Base-by-base conservation (phyloP, 176 grass and related monocot genomes). In the Puya raimondii region DNA sequence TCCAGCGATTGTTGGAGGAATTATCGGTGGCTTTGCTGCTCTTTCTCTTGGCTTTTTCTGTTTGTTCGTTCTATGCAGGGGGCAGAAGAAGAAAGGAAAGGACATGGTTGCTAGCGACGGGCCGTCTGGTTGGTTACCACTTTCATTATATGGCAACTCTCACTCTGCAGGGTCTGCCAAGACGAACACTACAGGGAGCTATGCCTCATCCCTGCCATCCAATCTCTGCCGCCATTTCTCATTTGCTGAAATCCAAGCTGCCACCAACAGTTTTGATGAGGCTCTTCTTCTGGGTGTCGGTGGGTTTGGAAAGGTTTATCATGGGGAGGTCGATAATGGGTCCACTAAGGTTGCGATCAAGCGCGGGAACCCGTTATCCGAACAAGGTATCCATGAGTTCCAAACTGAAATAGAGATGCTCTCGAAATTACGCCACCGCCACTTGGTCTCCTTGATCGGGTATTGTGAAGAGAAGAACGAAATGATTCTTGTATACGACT, bases 401-500 rank as follows among this genome's bases (percentile, higher is more conserved):
- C 85, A 81, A 53, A 92, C 79, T 9, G 89, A 92, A 77, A 92
- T 92, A n/a, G 82, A 86, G 67, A 77, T 86, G 80, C 9, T 92
- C 23, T 92, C 90, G 4, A 92, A 84, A 70, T 82, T 92, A 50
- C 82, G 90, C 0, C 90, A 94, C 75, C 71, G 74, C 13, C 90
- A 94, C 48, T 83, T 94, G 0, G 90, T 94, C 22, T 89, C 90
- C 2, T 65, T 94, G 3, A 86, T 94, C 1, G 90, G 90, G 3
- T 94, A 86, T 11, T 94, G 90, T 4, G 86, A 94, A 26, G 90
- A 94, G 5, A 71, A 71, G 53, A 79, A 66, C 51, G 90, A 94
- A 67, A 89, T 89, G 91, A 89, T 94, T 26, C 66, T 94, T 47
- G 86, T 89, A 0, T 94, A 94, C 16, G 91, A 94, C 29, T 94